These are phyloP conservation scores for Colletotrichum liriopes DNA, from an alignment of 2,329 filamentous ascomycete species.

Conservation along the genomic window DNA sequence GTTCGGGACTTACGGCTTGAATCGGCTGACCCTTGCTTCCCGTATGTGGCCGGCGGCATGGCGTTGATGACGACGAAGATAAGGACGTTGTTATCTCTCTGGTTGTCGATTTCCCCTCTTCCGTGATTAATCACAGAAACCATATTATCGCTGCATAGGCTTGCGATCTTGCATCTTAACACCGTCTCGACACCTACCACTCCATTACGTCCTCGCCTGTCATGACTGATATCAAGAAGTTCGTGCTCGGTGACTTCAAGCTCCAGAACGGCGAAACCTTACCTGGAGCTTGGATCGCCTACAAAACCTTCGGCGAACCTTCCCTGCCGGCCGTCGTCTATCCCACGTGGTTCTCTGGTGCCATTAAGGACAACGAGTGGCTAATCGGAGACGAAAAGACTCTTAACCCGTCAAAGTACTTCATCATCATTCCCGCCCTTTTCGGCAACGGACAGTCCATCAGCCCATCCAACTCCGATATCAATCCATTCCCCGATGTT, in stretches of 20 bases:
- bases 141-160: not conserved
- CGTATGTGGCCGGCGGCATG: not conserved
- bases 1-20: conserved; percentile 1
- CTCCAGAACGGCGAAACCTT: conserved; percentile 77
- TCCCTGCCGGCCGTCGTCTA: conserved; percentile 79
- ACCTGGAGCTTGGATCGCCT: conserved; percentile 78
- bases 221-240: conserved; percentile 57
- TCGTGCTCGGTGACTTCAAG: conserved; percentile 75
- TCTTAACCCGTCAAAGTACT: conserved; percentile 70
- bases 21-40: not conserved
- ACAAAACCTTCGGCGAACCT: conserved; percentile 80
- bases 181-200: not conserved
- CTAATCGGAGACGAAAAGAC: conserved; percentile 77
- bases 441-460: conserved; percentile 69
- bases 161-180: not conserved
- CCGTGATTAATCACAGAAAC: not conserved
- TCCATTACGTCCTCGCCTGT: not conserved
- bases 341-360: conserved; percentile 78
- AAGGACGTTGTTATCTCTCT: not conserved
- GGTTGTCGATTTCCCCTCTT: not conserved
- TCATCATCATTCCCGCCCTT: conserved; percentile 66
- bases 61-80: not conserved
- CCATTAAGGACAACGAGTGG: conserved; percentile 82
- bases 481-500: conserved; percentile 59
- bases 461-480: conserved; percentile 64